Conservation (phyloP, 495 filamentous ascomycete species). For the Tuber indicum region DNA sequence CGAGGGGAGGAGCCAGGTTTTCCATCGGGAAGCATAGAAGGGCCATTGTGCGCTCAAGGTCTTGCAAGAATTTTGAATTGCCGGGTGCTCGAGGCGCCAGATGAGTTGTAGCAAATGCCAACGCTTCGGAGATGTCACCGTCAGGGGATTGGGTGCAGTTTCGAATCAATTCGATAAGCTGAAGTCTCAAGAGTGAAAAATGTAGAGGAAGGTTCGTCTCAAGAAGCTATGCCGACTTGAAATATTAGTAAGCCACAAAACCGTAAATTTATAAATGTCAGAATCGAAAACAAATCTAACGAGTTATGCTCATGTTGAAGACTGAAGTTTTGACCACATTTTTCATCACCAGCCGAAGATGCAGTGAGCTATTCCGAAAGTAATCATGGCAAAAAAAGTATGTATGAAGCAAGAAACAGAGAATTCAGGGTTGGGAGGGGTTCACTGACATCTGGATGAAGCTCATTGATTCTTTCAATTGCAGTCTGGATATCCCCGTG, state of each 20-base stretch:
- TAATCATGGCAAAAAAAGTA: slow-evolving; percentile 99
- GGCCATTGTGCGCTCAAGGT: slow-evolving; percentile 87
- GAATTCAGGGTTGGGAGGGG: slow-evolving; percentile 13
- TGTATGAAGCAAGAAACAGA: slow-evolving; percentile 72
- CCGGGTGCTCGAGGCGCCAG: slow-evolving; percentile 74
- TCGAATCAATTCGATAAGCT: slow-evolving; percentile 89
- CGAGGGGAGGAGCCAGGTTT: slow-evolving; percentile 66
- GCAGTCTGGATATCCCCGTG: slow-evolving; percentile 76
- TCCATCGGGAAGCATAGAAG: slow-evolving; percentile 79
- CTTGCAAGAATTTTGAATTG: slow-evolving; percentile 72
- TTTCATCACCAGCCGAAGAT: slow-evolving; percentile 80
- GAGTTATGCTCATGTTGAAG: slow-evolving; percentile 77
- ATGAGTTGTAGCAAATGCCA: slow-evolving; percentile 80
- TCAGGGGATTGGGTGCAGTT: slow-evolving; percentile 56
- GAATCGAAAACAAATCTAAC: slow-evolving; percentile 10
- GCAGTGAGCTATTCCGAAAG: slow-evolving; percentile 58
- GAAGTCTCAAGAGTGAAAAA: slow-evolving; percentile 82
- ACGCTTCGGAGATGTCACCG: slow-evolving; percentile 70
- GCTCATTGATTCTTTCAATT: slow-evolving; percentile 78
- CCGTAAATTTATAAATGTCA: neutral
- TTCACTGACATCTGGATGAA: slow-evolving; percentile 76
- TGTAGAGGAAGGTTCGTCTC: slow-evolving; percentile 78
- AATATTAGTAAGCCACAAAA: slow-evolving; percentile 41
- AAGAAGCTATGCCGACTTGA: slow-evolving; percentile 58
- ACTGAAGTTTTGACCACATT: slow-evolving; percentile 81